Evolutionary conservation across 352 stramenopile genomes (phyloP).

Genomic region (Pythium pyrilobum): DNA sequence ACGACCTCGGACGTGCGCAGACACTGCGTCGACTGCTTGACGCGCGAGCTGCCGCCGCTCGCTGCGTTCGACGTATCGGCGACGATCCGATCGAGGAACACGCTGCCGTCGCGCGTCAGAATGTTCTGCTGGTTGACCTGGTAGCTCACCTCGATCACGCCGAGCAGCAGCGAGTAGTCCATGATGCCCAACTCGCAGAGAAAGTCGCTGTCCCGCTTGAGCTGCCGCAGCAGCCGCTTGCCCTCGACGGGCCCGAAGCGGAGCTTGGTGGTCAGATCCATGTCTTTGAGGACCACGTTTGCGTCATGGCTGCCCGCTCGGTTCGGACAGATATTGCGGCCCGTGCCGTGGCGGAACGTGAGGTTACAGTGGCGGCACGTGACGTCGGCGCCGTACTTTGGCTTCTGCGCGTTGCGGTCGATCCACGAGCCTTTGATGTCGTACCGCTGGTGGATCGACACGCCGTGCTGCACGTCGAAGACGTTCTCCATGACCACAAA

Average conservation of each 20-base stretch:
- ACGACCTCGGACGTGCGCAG: slow-evolving; percentile 70
- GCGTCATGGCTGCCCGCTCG: slow-evolving; percentile 52
- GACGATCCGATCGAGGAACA: slow-evolving; percentile 36
- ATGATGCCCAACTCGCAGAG: slow-evolving; percentile 69
- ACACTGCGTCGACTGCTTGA: slow-evolving; percentile 61
- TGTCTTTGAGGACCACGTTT: slow-evolving; percentile 79
- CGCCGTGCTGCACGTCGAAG: slow-evolving; percentile 72
- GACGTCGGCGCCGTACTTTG: slow-evolving; percentile 42
- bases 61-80: slow-evolving; percentile 1
- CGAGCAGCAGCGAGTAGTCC: slow-evolving; percentile 82
- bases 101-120: slow-evolving; percentile 49
- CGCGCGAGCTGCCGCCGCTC: neutral
- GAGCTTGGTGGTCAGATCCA: slow-evolving; percentile 74
- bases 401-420: slow-evolving; percentile 65
- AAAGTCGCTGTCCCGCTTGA: slow-evolving; percentile 70
- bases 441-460: slow-evolving; percentile 78
- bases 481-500: slow-evolving; percentile 91
- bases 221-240: slow-evolving; percentile 41
- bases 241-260: slow-evolving; percentile 43
- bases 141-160: slow-evolving; percentile 75
- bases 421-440: slow-evolving; percentile 88
- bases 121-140: slow-evolving; percentile 67
- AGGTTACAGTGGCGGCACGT: slow-evolving; percentile 73
- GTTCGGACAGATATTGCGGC: slow-evolving; percentile 57
- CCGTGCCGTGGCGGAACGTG: slow-evolving; percentile 46